Evolutionary conservation across 1,284 basidiomycete genomes (phyloP).

Genomic region (Cryptococcus sp.): DNA sequence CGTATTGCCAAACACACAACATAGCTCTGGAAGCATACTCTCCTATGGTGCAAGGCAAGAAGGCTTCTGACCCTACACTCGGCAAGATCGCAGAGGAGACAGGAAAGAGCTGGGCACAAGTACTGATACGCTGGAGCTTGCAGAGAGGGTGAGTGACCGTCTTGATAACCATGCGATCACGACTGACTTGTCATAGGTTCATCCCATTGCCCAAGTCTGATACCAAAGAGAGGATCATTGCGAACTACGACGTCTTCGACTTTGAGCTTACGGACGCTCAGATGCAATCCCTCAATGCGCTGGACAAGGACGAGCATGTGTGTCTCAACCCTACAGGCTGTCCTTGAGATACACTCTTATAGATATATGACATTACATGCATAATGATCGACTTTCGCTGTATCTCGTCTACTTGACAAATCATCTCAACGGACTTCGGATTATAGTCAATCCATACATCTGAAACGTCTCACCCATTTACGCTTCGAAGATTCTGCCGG

Average conservation of each 20-base stretch:
- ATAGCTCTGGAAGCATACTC: slow-evolving; percentile 78
- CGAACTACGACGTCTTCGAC: slow-evolving; percentile 68
- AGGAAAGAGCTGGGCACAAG: slow-evolving; percentile 66
- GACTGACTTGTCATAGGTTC: slow-evolving; percentile 54
- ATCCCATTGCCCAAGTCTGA: slow-evolving; percentile 75
- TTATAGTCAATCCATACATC: neutral
- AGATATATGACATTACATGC: neutral
- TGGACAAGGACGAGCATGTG: slow-evolving; percentile 54
- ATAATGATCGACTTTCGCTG: neutral
- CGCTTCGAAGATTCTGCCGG: slow-evolving; percentile 41
- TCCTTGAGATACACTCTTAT: slow-evolving; percentile 3
- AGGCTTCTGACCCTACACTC: slow-evolving; percentile 62
- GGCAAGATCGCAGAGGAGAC: slow-evolving; percentile 62
- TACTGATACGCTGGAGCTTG: slow-evolving; percentile 76
- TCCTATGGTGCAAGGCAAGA: slow-evolving; percentile 63
- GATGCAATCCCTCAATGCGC: slow-evolving; percentile 61
- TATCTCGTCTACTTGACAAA: neutral
- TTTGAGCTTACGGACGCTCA: slow-evolving; percentile 66
- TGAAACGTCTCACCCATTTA: slow-evolving; percentile 6
- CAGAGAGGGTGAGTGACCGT: slow-evolving; percentile 64
- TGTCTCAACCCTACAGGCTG: slow-evolving; percentile 31
- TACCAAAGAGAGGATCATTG: slow-evolving; percentile 59
- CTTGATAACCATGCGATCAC: neutral
- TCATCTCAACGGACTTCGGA: neutral
- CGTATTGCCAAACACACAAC: slow-evolving; percentile 65